Evolutionary conservation across 2,329 filamentous ascomycete species (phyloP), one percentile per base, ranked within the genome.

Genomic region (Apiospora pterosperma): DNA sequence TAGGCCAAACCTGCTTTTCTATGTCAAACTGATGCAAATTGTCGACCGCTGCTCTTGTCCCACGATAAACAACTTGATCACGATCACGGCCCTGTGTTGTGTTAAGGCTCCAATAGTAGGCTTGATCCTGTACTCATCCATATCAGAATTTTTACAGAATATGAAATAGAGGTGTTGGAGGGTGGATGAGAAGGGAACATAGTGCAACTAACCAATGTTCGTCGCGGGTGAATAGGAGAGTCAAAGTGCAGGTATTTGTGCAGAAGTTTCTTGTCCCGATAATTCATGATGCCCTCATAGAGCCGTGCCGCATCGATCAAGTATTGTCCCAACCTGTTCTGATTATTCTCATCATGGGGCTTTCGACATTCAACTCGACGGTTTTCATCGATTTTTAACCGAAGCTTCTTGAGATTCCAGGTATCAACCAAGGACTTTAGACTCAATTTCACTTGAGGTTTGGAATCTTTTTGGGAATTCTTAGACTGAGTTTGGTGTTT

Each of bases 51-150:
- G 73, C 62, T 14, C 68, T 76, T 0, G 79, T 81, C 0, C 68
- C 70, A 0, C 79, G 76, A 44, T 79, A 81, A 1, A 81, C 74
- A 0, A 81, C 79, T 55, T 82, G 80, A 36, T 81, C 79, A 4
- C 71, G 67, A 58, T 84, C 81, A 4, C 81, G 70, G 1, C 69
- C 66, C 4, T 72, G 67, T 0, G 80, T 82, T n/a, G 78, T 76
- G 0, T 75, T 71, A 2, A 80, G 70, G 2, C 76, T 78, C 74
- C 77, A 77, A 48, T 78, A 79, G 64, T 81, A 82, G 0, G 77
- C 78, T 65, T 84, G 81, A 58, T 84, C 81, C 42, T 48, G 21
- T 44, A 25, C 38, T n/a, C 38, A 5, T 5, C 5, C 38, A 41
- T 5, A 5, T 41, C n/a, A 41, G 14, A 39, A 10, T 39, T 19